These are phyloP conservation scores for Phytophthora rubi DNA, from an alignment of 352 stramenopile species.

Conservation along the genomic window DNA sequence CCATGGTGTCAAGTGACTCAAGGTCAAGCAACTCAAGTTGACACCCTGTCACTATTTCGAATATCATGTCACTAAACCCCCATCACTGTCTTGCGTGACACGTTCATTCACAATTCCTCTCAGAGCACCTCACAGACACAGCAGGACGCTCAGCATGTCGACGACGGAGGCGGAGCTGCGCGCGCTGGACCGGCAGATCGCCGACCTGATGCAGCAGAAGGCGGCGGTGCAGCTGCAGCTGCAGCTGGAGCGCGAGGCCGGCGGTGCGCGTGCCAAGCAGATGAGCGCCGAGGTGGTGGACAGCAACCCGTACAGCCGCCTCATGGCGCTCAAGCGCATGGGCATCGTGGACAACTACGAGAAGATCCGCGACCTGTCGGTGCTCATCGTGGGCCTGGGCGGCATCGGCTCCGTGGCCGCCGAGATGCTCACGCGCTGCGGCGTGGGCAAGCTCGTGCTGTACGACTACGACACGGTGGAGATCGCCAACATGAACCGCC, in stretches of 20 bases:
- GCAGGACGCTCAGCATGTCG: conserved; percentile 13
- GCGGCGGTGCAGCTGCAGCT: conserved; percentile 57
- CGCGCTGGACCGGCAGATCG: conserved; percentile 74
- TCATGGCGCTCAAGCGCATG: conserved; percentile 93
- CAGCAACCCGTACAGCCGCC: conserved; percentile 89
- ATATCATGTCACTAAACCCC: too few species aligned
- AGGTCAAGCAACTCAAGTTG: too few species aligned
- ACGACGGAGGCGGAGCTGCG: conserved; percentile 56
- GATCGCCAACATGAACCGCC: conserved; percentile 92
- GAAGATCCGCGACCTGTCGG: conserved; percentile 79
- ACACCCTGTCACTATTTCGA: too few species aligned
- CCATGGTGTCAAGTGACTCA: too few species aligned
- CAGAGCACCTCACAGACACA: too few species aligned
- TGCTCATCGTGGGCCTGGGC: conserved; percentile 86
- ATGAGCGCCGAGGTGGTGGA: conserved; percentile 87
- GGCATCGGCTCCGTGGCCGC: conserved; percentile 88
- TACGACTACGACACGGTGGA: conserved; percentile 93
- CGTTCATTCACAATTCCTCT: neutral
- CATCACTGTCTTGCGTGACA: conserved; percentile 12
- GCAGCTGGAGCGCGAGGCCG: conserved; percentile 40
- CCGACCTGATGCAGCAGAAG: conserved; percentile 80
- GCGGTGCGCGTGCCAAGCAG: conserved; percentile 37
- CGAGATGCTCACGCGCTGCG: conserved; percentile 92
- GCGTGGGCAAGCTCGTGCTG: conserved; percentile 90
- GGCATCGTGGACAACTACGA: conserved; percentile 92